Evolutionary conservation across 305 asterid genomes (phyloP).

Genomic region (Solanum hybrid): DNA sequence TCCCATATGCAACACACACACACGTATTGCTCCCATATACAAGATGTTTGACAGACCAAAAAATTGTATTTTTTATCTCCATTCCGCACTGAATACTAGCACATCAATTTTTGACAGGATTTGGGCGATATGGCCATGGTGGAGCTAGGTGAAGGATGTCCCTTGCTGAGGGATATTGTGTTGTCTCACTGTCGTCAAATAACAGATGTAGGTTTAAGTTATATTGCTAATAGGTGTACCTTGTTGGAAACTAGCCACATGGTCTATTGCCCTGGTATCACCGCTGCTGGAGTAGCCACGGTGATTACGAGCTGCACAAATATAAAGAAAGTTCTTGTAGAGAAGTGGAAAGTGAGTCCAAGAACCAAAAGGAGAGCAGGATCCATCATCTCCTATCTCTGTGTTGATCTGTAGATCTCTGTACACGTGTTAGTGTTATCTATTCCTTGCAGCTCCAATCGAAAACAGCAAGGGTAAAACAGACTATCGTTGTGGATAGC

Average conservation of each 20-base stretch:
- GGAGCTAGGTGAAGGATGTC: conserved; percentile 73
- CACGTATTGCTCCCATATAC: neutral
- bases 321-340: conserved; percentile 63
- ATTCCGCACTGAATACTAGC: neutral
- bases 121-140: conserved; percentile 64
- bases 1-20: neutral
- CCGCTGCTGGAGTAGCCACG: conserved; percentile 64
- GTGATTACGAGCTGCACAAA: conserved; percentile 13
- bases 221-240: conserved; percentile 46
- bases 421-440: neutral
- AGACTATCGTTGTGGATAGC: neutral
- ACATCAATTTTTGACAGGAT: conserved; percentile 26
- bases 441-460: neutral
- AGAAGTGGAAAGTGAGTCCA: conserved; percentile 66
- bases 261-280: conserved; percentile 72
- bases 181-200: conserved; percentile 75
- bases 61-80: neutral
- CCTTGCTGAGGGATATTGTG: conserved; percentile 51
- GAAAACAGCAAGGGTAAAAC: neutral
- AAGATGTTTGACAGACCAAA: neutral
- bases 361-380: conserved; percentile 80
- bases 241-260: conserved; percentile 67
- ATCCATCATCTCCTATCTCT: conserved; percentile 59
- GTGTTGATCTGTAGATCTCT: conserved; percentile 25
- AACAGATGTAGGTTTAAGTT: conserved; percentile 54